A percentile compares a stretch with the other conserved stretches of the same genome.
Conservation (phyloP, 805 yeast genomes). For the Saccharomycopsis synnaedendra region DNA sequence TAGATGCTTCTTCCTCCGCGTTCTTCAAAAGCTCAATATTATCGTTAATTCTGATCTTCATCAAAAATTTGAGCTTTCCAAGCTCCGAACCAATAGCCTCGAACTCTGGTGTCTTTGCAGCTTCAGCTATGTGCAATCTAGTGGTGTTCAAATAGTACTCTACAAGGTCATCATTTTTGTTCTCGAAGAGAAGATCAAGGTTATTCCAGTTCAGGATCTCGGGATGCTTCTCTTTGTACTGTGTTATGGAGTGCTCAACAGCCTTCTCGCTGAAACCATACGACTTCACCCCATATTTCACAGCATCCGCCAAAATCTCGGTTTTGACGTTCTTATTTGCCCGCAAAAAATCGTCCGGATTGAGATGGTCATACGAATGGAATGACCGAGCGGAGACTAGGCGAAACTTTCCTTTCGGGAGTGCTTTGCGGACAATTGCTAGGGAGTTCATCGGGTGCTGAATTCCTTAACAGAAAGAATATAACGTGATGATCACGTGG, state of each 20-base stretch:
- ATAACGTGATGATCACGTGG: too few relatives aligned
- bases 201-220: too few relatives aligned
- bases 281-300: conserved; percentile 4
- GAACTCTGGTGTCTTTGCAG: conserved; percentile 3
- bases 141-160: conserved; percentile 4
- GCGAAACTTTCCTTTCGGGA: too few relatives aligned
- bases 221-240: background rate
- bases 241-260: conserved; percentile 3
- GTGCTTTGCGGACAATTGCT: too few relatives aligned
- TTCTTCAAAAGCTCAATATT: conserved; percentile 4
- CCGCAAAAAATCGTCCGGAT: background rate
- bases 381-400: too few relatives aligned
- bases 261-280: conserved; percentile 7
- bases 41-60: conserved; percentile 31
- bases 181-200: too few relatives aligned
- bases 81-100: conserved; percentile 23
- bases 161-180: conserved; percentile 1
- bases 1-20: conserved; percentile 21
- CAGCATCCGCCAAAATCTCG: conserved; percentile 2
- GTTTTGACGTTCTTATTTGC: conserved; percentile 1
- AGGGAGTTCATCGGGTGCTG: too few relatives aligned
- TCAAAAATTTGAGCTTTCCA: conserved; percentile 32
- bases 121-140: conserved; percentile 6
- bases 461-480: too few relatives aligned
- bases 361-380: conserved; percentile 8